Base-by-base conservation (phyloP, 2,329 filamentous ascomycete genomes). In the Fulvia fulva region DNA sequence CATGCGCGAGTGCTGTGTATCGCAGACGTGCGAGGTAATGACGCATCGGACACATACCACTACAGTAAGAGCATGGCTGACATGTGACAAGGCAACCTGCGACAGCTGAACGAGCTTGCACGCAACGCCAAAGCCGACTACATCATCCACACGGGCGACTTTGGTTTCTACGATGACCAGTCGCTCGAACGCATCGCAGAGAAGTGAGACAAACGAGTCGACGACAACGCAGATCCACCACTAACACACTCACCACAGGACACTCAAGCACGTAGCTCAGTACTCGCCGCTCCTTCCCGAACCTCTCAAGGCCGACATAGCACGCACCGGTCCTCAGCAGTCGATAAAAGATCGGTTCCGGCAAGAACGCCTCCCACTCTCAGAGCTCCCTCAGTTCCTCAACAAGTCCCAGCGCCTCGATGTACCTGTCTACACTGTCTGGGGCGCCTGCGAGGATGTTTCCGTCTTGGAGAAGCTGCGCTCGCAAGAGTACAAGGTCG, bases 361-460 rank as follows among this genome's bases (percentile, higher is more conserved):
- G 9, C 83, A 91, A 22, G 86, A 87, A 70, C 89, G 95, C 63
- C 85, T 97, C 26, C 91, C 91, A 57, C 87, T 99, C 54, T 99
- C 94, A 58, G 92, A 99, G 78, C 86, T 99, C 34, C 85, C 93
- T 23, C 85, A 90, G 69, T 91, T 99, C 68, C 84, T 99, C 65
- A 89, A 86, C 76, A 92, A 92, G 74, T 88, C 89, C 66, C 83
- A 95, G 71, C 96, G 91, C 72, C 86, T 99, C 58, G 92, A 99
- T 62, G 89, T 99, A 58, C 94, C 94, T 0, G 94, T 99, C 57
- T 97, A 97, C 78, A 99, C 94, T 43, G 94, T 99, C 37, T 99
- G 94, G 94, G 94, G 94, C 73, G 94, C 94, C 50, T 99, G 94
- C 72, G 94, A 99, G 77, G 94, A 99, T 81, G 94, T 99, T 21